phyloP scores from a whole-genome alignment of 257 asterid species.

The Solanum dulcamara region DNA sequence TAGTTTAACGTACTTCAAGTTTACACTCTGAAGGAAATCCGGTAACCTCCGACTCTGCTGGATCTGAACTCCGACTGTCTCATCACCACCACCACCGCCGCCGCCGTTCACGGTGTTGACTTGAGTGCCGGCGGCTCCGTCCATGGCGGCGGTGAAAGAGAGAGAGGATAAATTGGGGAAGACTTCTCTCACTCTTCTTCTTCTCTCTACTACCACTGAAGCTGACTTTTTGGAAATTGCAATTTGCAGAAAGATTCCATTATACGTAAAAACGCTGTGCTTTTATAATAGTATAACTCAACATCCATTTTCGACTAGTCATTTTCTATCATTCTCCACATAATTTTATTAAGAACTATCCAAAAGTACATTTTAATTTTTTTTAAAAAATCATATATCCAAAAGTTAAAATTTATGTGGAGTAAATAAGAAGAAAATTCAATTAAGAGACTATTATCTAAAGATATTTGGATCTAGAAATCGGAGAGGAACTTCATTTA shows the following conservation, averaged over 20 bases:
- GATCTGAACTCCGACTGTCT: constrained; percentile 47
- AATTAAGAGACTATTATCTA: background rate
- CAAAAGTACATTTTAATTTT: background rate
- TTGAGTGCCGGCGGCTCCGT: constrained; percentile 24
- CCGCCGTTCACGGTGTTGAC: background rate
- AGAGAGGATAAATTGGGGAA: background rate
- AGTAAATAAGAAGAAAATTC: background rate
- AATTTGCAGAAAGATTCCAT: background rate
- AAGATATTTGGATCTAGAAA: background rate
- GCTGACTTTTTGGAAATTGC: background rate
- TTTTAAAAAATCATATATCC: background rate
- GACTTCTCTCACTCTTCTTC: background rate
- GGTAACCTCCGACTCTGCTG: constrained; percentile 50
- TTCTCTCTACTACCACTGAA: background rate
- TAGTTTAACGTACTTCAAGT: constrained; percentile 70
- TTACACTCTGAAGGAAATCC: constrained; percentile 75
- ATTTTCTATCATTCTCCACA: background rate
- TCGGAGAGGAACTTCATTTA: fast-evolving
- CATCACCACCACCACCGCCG: background rate
- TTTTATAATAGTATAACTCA: background rate
- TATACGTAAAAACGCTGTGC: background rate
- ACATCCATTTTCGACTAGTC: background rate
- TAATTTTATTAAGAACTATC: background rate
- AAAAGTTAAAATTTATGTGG: background rate
- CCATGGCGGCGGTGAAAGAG: constrained; percentile 27